Evolutionary conservation across 305 asterid species (phyloP), one percentile per base, ranked within the genome.

Genomic region (Fraxinus ornus): DNA sequence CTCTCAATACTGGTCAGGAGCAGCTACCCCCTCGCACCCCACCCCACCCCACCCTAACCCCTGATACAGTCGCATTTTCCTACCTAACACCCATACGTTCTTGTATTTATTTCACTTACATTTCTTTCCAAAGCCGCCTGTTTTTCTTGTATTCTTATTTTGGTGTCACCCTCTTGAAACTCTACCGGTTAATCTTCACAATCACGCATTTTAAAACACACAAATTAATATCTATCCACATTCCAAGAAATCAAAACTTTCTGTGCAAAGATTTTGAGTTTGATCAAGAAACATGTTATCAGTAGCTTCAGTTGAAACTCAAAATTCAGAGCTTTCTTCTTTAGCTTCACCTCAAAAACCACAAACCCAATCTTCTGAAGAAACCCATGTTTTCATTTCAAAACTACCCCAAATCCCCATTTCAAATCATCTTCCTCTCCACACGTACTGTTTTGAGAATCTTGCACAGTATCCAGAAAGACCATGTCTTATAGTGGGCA

Each of bases 401-500:
- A 94, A 85, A 39, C 88, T 94, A 3, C 97, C 97, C 0, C 68
- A 82, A 2, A 94, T 94, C 82, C 80, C 89, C 68, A 91, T 94
- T 66, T 44, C 92, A 57, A 86, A 90, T 26, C 84, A 91, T 79
- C 84, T 91, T 24, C 97, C 97, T 5, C 89, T 94, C 70, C 98
- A 94, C 90, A 86, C 86, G 0, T 94, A 91, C 84, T 92, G 95
- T 57, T 92, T 94, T 83, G 85, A 91, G 62, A 91, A 83, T 30
- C 57, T 80, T 5, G 2, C 83, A 0, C 79, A 85, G 13, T 80
- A 82, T 60, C 83, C 89, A 0, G 90, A 94, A 70, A 62, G 94
- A 28, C 80, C 91, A 0, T 94, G 98, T 78, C 93, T 94, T 19
- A 44, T 90, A 0, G 89, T 80, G 4, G 93, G 94, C 4, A 83